Evolutionary conservation across 768 basidiomycete genomes (phyloP), one percentile per base, ranked within the genome.

Genomic region (Royoungia palumana): DNA sequence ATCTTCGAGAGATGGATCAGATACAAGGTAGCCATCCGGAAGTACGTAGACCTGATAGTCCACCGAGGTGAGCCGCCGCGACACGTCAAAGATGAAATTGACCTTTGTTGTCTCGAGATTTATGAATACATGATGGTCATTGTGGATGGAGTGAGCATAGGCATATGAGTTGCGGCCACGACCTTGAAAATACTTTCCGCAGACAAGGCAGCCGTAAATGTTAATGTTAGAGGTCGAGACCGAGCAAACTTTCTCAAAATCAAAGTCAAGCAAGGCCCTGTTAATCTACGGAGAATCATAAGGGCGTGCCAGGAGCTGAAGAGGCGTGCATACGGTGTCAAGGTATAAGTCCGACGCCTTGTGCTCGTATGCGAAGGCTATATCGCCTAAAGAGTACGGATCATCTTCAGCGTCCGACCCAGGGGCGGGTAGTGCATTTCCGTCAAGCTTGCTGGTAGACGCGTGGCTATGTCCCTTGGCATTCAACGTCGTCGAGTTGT

Each of bases 181-280:
- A 21, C 96, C 96, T 76, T 98, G 95, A 65, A 96, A 98, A 68
- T 97, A 99, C 73, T 96, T 98, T 47, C 96, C 96, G 65, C 92
- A 94, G 14, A 98, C 94, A 45, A 99, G 81, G 65, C 96, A 99
- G 28, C 91, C 93, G 63, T 99, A 99, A 54, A 88, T 89, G 70
- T 99, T 96, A 77, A 96, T 94, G 70, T 98, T 95, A 35, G 90
- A 89, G 46, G 92, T 77, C 30, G 92, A 96, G 44, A 98, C 91
- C 9, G 95, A 97, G 76, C 96, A 99, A 22, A 98, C 81, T 76
- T 95, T 94, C 73, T 99, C 96, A 60, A 99, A 99, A 72, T 99
- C 96, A 71, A 99, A 99, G 70, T 99, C 96, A 49, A 99, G 81
- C 38, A 83, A 76, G 40, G 79, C 81, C 53, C 96, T 81, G 67